phyloP scores from a whole-genome alignment of 1,139 yeast genomes.

The Fermentozyma sake region DNA sequence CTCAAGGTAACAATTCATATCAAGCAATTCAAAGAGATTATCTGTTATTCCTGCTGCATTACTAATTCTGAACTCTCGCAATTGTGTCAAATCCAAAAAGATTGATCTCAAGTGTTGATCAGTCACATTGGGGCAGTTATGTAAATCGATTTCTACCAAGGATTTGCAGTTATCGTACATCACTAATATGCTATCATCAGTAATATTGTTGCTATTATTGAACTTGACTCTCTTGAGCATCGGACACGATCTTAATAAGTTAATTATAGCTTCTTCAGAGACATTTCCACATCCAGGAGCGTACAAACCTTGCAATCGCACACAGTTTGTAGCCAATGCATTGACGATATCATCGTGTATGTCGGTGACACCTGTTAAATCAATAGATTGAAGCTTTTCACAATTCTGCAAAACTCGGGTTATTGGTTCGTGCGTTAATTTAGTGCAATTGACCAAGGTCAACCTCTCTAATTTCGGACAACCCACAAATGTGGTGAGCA shows the following conservation, averaged over 20 bases:
- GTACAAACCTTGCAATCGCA: constrained; percentile 80
- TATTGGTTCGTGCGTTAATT: constrained; percentile 58
- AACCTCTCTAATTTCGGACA: constrained; percentile 80
- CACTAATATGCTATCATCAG: constrained; percentile 61
- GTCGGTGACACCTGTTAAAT: constrained; percentile 78
- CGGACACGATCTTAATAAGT: constrained; percentile 60
- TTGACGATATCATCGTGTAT: constrained; percentile 62
- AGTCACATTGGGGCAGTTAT: constrained; percentile 72
- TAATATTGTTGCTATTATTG: constrained; percentile 64
- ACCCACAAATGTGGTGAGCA: constrained; percentile 51
- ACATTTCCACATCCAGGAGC: constrained; percentile 80
- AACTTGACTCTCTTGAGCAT: constrained; percentile 79
- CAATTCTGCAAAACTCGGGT: constrained; percentile 61
- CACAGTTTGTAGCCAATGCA: constrained; percentile 70
- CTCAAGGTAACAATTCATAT: constrained; percentile 39
- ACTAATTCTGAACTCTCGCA: constrained; percentile 81
- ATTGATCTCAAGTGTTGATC: constrained; percentile 58
- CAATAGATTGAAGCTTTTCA: constrained; percentile 75
- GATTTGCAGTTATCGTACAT: constrained; percentile 70
- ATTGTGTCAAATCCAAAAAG: constrained; percentile 60
- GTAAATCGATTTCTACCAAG: constrained; percentile 86
- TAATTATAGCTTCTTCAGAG: constrained; percentile 59
- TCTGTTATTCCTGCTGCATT: constrained; percentile 71
- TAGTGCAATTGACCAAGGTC: constrained; percentile 76
- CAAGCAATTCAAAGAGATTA: constrained; percentile 47